These are phyloP conservation scores for Geranium incanum DNA, from an alignment of 441 rosid genomes.

Conservation along the genomic window DNA sequence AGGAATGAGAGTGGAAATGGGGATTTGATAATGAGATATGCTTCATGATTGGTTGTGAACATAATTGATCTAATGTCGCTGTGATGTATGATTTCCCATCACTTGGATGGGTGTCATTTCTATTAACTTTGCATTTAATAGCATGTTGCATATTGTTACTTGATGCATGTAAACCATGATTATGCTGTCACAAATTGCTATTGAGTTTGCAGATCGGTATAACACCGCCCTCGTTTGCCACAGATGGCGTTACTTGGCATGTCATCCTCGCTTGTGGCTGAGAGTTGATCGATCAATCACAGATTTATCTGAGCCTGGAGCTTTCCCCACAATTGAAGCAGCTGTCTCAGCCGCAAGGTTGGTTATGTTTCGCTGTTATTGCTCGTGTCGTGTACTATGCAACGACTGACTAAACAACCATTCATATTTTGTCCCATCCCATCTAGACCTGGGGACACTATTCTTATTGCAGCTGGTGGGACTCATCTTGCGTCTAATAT, in stretches of 20 bases:
- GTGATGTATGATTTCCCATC: neutral
- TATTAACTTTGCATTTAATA: neutral
- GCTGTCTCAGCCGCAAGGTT: constrained; percentile 96
- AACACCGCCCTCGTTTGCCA: constrained; percentile 99
- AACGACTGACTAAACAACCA: constrained; percentile 13
- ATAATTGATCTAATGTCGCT: neutral
- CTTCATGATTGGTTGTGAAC: neutral
- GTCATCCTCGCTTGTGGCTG: constrained; percentile 94
- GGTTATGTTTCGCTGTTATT: constrained; percentile 19
- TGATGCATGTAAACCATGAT: constrained; percentile 13
- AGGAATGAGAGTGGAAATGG: neutral
- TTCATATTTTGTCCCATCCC: constrained; percentile 24
- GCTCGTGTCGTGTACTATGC: constrained; percentile 10
- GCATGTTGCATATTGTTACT: neutral
- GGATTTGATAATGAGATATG: neutral
- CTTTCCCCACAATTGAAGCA: constrained; percentile 59
- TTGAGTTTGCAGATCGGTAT: constrained; percentile 77
- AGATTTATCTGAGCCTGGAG: constrained; percentile 54
- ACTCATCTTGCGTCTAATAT: constrained; percentile 68
- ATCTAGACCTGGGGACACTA: constrained; percentile 86
- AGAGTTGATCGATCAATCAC: constrained; percentile 67
- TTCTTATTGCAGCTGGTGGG: constrained; percentile 81
- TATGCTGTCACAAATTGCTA: constrained; percentile 37
- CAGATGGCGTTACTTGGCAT: constrained; percentile 93
- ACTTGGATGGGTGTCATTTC: neutral